Evolutionary conservation across 1,284 basidiomycete species (phyloP), one percentile per base, ranked within the genome.

Genomic region (Ustilago loliicola): DNA sequence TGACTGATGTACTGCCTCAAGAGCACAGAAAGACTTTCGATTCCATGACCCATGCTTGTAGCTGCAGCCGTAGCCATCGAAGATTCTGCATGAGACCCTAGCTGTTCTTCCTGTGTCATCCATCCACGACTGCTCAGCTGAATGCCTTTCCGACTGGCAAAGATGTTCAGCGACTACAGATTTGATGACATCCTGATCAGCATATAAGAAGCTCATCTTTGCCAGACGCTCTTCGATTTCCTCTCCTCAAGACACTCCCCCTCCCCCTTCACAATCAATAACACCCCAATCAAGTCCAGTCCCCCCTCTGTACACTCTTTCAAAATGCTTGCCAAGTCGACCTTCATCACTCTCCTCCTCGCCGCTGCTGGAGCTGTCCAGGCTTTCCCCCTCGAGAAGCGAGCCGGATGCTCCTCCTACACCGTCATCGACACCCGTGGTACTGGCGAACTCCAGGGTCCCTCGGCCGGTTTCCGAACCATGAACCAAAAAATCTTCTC

Each of bases 391-490:
- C 15, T 50, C 40, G 54, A 50, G 34, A 58, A 66, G 65, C 65
- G 65, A 1, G 65, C 71, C n/a, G 54, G 40, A 11, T 73, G 71
- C 55, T 68, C 71, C 10, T 61, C 34, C 13, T 73, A 73, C 61
- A 50, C 60, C 72, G 66, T 86, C 67, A 85, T 86, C 77, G 78
- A 79, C 68, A 81, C 85, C 32, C 79, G 85, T 23, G 85, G 85
- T 34, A 86, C 83, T 8, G 74, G 80, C 53, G 85, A 86, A 57
- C 40, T 30, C 19, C 85, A 86, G 60, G 85, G 84, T 3, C 78
- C 80, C 11, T 83, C 81, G 5, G 40, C 58, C 21, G 78, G 73
- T 1, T 83, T 82, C 72, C 42, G 27, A 2, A 56, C 66, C 48
- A 80, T 83, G 80, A 82, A 80, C 74, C 25, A 21, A 3, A 51